Conservation (phyloP, 2,329 filamentous ascomycete species). For the Aureobasidium namibiae region DNA sequence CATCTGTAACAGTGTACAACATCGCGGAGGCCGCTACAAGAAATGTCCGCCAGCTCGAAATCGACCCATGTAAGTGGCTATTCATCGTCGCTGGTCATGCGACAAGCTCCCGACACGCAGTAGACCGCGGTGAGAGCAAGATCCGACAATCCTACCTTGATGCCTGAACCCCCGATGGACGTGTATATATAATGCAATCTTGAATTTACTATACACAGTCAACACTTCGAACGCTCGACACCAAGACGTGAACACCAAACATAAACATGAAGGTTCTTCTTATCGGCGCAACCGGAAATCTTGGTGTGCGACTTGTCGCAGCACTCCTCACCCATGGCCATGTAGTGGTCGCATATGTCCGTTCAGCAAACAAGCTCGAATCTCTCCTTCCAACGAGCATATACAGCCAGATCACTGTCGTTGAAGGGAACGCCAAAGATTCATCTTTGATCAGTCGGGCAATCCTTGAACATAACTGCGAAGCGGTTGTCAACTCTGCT, state of each 20-base stretch:
- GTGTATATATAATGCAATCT: too few relatives aligned
- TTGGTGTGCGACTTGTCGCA: conserved; percentile 30
- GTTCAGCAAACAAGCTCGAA: conserved; percentile 31
- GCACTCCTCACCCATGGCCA: conserved; percentile 31
- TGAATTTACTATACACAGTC: too few relatives aligned
- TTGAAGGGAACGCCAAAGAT: conserved; percentile 33
- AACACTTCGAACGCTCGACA: neutral
- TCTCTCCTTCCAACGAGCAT: conserved; percentile 28
- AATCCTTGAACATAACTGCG: conserved; percentile 30
- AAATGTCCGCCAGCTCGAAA: neutral
- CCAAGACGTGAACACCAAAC: neutral
- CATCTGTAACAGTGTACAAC: neutral
- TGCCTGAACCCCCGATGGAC: neutral
- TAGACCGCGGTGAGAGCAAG: neutral
- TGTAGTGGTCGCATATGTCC: conserved; percentile 32
- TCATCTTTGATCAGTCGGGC: conserved; percentile 27
- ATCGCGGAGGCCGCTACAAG: neutral
- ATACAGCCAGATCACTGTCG: conserved; percentile 25
- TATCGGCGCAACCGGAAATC: conserved; percentile 33
- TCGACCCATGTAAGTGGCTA: neutral
- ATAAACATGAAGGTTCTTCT: conserved; percentile 38
- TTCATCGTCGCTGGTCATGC: neutral
- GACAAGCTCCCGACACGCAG: neutral
- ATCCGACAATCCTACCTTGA: neutral
- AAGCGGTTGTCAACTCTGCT: conserved; percentile 34